Evolutionary conservation across 2,329 filamentous ascomycete species (phyloP).

Genomic region (Cladosporium sp.): DNA sequence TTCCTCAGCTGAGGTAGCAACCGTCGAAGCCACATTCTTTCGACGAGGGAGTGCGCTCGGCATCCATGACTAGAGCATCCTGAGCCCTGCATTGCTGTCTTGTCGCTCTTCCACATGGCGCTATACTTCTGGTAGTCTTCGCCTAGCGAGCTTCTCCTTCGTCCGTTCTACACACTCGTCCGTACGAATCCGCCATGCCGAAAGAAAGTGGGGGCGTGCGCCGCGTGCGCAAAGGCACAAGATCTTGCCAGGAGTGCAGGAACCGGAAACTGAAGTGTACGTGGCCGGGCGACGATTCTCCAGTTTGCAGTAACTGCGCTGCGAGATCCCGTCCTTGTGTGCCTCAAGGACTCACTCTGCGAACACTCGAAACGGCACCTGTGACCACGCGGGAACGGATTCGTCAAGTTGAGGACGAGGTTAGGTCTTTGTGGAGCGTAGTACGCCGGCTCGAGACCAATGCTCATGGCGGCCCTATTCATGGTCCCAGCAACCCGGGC

Average conservation of each 20-base stretch:
- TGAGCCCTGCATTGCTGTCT: not conserved
- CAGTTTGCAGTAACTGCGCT: conserved; percentile 7
- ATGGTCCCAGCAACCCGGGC: not conserved
- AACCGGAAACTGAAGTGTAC: conserved; percentile 1
- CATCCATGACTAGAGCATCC: not conserved
- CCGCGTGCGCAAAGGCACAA: conserved; percentile 5
- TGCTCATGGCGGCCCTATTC: conserved; percentile 12
- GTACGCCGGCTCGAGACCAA: conserved; percentile 25
- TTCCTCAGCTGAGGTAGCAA: not conserved
- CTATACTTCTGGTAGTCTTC: not conserved
- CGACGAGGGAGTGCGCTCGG: not conserved
- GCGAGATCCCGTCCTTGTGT: conserved; percentile 15
- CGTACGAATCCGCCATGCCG: not conserved
- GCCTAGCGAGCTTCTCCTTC: not conserved
- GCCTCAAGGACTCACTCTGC: conserved; percentile 1
- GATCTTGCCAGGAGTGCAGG: conserved; percentile 6
- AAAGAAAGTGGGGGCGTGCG: not conserved
- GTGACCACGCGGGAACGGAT: conserved; percentile 14
- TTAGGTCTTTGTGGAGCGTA: conserved; percentile 24
- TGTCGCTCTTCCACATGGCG: not conserved
- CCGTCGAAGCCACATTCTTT: not conserved
- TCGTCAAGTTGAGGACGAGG: conserved; percentile 24
- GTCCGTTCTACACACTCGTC: not conserved
- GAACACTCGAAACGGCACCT: not conserved
- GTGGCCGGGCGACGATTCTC: not conserved